phyloP scores from a whole-genome alignment of 495 filamentous ascomycete species.

The Aspergillus sclerotioniger region DNA sequence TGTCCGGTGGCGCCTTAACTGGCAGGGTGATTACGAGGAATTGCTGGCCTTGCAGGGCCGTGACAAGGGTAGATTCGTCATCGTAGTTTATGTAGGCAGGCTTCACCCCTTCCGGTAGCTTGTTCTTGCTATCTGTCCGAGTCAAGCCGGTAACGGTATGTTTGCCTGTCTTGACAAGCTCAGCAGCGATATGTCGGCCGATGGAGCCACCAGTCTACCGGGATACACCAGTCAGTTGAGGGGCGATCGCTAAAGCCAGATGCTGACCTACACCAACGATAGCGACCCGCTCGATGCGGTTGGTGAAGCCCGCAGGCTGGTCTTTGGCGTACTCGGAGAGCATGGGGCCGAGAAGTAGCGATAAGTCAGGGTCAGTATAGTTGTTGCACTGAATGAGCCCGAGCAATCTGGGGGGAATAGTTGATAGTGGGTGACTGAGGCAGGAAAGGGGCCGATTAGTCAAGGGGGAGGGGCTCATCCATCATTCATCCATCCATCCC shows the following conservation, averaged over 20 bases:
- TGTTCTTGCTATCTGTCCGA: slow-evolving; percentile 43
- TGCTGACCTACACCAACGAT: slow-evolving; percentile 32
- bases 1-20: slow-evolving; percentile 41
- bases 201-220: slow-evolving; percentile 57
- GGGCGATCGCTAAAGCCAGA: not conserved
- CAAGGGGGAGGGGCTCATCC: too few species aligned
- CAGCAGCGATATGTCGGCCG: slow-evolving; percentile 51
- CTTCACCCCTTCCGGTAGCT: slow-evolving; percentile 43
- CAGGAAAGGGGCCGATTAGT: too few species aligned
- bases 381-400: too few species aligned
- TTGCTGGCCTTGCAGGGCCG: slow-evolving; percentile 52
- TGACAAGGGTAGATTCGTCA: slow-evolving; percentile 42
- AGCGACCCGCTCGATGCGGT: slow-evolving; percentile 34
- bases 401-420: too few species aligned
- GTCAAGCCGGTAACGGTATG: slow-evolving; percentile 56
- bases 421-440: too few species aligned
- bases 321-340: slow-evolving; percentile 19
- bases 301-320: slow-evolving; percentile 27
- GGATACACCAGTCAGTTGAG: not conserved
- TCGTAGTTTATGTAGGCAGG: slow-evolving; percentile 49
- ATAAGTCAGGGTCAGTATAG: too few species aligned
- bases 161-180: slow-evolving; percentile 49
- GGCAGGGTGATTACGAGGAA: slow-evolving; percentile 60
- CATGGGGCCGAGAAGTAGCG: too few species aligned
- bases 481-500: too few species aligned